Evolutionary conservation across 1,284 basidiomycete genomes (phyloP).

Genomic region (Phlebopus sp.): DNA sequence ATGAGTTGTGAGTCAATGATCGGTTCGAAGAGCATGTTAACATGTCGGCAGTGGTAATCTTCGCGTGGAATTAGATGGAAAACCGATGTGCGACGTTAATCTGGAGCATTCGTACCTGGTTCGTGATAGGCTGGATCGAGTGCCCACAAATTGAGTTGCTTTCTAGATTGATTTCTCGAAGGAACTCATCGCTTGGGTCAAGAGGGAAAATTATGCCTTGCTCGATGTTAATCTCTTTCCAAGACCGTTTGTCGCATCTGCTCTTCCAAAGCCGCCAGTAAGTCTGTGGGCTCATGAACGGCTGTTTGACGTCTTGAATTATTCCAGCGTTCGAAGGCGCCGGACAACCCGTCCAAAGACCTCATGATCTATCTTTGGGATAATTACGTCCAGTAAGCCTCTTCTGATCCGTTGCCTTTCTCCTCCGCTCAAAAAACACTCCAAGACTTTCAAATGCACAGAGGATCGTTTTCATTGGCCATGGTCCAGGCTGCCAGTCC

Average conservation of each 20-base stretch:
- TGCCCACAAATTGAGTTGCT: slow-evolving; percentile 1
- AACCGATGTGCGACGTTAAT: slow-evolving; percentile 69
- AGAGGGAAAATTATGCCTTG: slow-evolving; percentile 62
- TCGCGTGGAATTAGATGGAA: slow-evolving; percentile 73
- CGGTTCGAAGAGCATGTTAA: slow-evolving; percentile 11
- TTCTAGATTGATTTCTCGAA: slow-evolving; percentile 83
- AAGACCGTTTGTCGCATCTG: slow-evolving; percentile 48
- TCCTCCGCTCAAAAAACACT: background rate
- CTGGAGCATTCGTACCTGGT: slow-evolving; percentile 84
- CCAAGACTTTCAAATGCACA: slow-evolving; percentile 67
- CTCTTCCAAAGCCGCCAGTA: slow-evolving; percentile 33
- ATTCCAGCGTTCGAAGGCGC: slow-evolving; percentile 26
- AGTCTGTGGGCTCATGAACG: slow-evolving; percentile 4
- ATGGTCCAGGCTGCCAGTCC: slow-evolving; percentile 78
- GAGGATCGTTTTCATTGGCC: slow-evolving; percentile 80
- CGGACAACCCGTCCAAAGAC: slow-evolving; percentile 40
- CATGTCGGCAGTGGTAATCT: slow-evolving; percentile 69
- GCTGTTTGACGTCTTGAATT: background rate
- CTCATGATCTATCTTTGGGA: slow-evolving; percentile 90
- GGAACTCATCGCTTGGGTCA: slow-evolving; percentile 76
- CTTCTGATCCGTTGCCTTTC: background rate
- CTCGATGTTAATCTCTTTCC: slow-evolving; percentile 88
- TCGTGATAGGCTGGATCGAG: slow-evolving; percentile 9
- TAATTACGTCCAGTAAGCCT: slow-evolving; percentile 80
- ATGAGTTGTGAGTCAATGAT: slow-evolving; percentile 76